Evolutionary conservation across 805 yeast genomes (phyloP).

Genomic region (Lipomyces japonicus): DNA sequence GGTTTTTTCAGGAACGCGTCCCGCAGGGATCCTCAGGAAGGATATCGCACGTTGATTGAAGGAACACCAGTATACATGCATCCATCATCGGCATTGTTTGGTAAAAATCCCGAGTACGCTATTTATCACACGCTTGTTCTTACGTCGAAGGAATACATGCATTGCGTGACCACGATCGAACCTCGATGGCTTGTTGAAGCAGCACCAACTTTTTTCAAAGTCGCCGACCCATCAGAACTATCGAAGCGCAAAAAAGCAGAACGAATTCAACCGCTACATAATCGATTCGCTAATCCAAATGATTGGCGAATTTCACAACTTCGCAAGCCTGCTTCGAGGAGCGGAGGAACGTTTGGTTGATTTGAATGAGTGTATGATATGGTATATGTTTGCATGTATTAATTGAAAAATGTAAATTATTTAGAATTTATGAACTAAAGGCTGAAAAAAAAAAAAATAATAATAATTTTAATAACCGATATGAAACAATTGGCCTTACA

Average conservation of each 20-base stretch:
- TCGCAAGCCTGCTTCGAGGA: conserved; percentile 26
- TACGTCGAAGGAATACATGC: conserved; percentile 85
- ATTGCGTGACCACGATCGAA: conserved; percentile 64
- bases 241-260: conserved; percentile 55
- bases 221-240: conserved; percentile 49
- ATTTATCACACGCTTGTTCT: conserved; percentile 79
- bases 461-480: not conserved
- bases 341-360: conserved; percentile 32
- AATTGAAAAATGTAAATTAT: not conserved
- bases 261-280: conserved; percentile 69
- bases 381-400: not conserved
- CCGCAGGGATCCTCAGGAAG: conserved; percentile 60
- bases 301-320: conserved; percentile 70
- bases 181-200: conserved; percentile 69
- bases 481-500: no score
- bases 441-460: not conserved
- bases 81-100: conserved; percentile 75
- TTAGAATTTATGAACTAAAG: not conserved
- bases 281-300: conserved; percentile 58
- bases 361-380: not conserved
- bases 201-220: conserved; percentile 74
- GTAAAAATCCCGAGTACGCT: conserved; percentile 70
- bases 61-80: conserved; percentile 62
- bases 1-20: conserved; percentile 72
- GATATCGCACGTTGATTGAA: conserved; percentile 40